Evolutionary conservation across 2,329 filamentous ascomycete genomes (phyloP).

Genomic region (Phaeoacremonium minimum): DNA sequence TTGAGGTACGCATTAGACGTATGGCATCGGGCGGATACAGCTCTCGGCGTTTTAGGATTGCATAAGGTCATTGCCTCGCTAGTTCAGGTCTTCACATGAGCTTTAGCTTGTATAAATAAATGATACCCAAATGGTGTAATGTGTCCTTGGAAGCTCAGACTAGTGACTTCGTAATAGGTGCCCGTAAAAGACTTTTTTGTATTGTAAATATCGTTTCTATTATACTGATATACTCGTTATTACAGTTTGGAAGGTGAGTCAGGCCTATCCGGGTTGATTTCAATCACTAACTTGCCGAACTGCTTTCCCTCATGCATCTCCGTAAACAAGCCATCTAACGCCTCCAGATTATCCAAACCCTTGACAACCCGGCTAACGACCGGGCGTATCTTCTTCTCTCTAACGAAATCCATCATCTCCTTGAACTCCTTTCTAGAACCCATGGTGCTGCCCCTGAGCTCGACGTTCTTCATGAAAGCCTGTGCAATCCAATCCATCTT

Average conservation of each 20-base stretch:
- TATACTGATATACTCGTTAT: background rate
- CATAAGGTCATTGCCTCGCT: too few relatives aligned
- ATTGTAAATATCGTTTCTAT: too few relatives aligned
- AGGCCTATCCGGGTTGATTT: conserved; percentile 44
- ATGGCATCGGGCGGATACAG: too few relatives aligned
- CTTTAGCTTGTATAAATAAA: too few relatives aligned
- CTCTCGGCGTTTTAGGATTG: too few relatives aligned
- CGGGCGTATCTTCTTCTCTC: conserved; percentile 66
- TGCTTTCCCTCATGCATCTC: conserved; percentile 84
- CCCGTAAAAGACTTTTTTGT: too few relatives aligned
- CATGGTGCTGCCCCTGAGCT: conserved; percentile 85
- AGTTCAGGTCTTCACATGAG: too few relatives aligned
- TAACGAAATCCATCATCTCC: conserved; percentile 86
- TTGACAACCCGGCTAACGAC: conserved; percentile 71
- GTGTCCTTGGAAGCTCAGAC: too few relatives aligned
- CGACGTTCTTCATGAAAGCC: conserved; percentile 82
- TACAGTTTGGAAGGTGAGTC: conserved; percentile 16
- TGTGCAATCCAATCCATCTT: conserved; percentile 84
- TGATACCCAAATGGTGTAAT: too few relatives aligned
- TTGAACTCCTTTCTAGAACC: conserved; percentile 82
- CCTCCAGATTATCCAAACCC: conserved; percentile 71
- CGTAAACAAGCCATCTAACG: conserved; percentile 77
- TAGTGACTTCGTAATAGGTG: too few relatives aligned
- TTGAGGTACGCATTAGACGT: too few relatives aligned
- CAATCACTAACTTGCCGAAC: conserved; percentile 89